A percentile compares a stretch with the other conserved stretches of the same genome.
These are phyloP conservation scores for Pseudotsuga menziesii DNA, from an alignment of 75 land plant genomes.

Conservation along the genomic window DNA sequence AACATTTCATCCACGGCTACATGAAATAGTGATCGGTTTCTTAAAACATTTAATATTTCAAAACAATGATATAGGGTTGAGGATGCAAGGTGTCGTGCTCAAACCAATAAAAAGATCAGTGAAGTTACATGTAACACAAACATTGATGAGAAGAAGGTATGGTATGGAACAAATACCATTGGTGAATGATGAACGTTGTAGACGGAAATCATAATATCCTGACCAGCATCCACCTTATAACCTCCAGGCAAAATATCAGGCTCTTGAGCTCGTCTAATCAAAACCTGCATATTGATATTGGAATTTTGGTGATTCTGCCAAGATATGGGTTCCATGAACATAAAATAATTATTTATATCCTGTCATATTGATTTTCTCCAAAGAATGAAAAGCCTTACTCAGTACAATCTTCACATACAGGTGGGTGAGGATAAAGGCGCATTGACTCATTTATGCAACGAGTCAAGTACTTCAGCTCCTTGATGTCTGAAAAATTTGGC, in stretches of 20 bases:
- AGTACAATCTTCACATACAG: constrained; percentile 47
- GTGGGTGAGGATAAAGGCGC: constrained; percentile 98
- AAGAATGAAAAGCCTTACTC: not conserved
- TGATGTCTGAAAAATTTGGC: constrained; percentile 69
- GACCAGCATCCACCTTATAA: constrained; percentile 86
- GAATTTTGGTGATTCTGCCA: not conserved
- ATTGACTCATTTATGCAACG: constrained; percentile 93
- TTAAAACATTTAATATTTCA: not conserved
- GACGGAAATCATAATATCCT: constrained; percentile 96
- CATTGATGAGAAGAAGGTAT: not conserved
- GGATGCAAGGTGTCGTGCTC: not conserved
- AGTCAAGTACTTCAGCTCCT: constrained; percentile 78
- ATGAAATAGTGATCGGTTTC: not conserved
- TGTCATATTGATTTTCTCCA: not conserved
- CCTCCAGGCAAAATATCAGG: constrained; percentile 89
- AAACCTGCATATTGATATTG: constrained; percentile 46
- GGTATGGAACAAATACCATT: constrained; percentile 36
- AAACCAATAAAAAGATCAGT: constrained; percentile 1
- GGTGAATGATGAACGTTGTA: constrained; percentile 93
- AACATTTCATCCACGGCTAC: not conserved
- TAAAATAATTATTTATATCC: not conserved
- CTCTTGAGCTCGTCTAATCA: constrained; percentile 85
- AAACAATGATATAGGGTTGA: not conserved
- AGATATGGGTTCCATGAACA: not conserved
- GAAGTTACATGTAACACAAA: not conserved